Evolutionary conservation across 1,284 basidiomycete genomes (phyloP).

Genomic region (Cystobasidiaceae sp.): DNA sequence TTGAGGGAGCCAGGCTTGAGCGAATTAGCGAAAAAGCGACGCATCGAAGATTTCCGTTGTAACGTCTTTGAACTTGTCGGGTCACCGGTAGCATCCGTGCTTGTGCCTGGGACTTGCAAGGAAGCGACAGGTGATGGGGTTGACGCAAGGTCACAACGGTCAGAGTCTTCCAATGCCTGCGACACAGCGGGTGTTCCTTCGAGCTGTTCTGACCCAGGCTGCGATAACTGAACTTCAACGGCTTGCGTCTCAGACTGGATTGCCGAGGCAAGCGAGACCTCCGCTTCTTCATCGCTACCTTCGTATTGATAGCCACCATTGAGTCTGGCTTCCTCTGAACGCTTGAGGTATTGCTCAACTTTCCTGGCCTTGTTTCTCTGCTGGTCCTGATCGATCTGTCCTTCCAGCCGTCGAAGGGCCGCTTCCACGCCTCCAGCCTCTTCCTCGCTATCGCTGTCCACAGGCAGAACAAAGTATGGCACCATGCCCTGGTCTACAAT

Average conservation of each 20-base stretch:
- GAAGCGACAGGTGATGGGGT: no score
- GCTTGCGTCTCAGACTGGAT: conserved; percentile 33
- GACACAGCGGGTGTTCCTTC: no score
- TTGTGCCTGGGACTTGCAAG: no score
- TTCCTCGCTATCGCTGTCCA: conserved; percentile 64
- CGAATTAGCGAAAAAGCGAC: conserved; percentile 22
- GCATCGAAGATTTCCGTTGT: conserved; percentile 17
- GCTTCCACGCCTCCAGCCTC: conserved; percentile 67
- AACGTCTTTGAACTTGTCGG: not conserved
- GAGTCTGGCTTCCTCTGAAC: conserved; percentile 54
- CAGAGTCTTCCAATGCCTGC: no score
- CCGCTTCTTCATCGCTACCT: conserved; percentile 52
- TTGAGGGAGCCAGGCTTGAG: no score
- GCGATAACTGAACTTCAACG: not conserved
- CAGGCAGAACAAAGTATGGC: conserved; percentile 60
- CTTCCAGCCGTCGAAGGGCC: conserved; percentile 69
- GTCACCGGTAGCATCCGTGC: not conserved
- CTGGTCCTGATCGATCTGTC: conserved; percentile 67
- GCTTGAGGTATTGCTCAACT: conserved; percentile 73
- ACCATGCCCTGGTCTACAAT: conserved; percentile 34
- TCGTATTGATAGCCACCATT: conserved; percentile 38
- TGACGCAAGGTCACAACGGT: no score
- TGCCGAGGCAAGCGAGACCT: conserved; percentile 45
- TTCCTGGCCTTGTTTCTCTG: conserved; percentile 65
- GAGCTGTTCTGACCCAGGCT: no score